Conservation (phyloP, 1,139 yeast genomes). For the Saccharomyces hybrid region DNA sequence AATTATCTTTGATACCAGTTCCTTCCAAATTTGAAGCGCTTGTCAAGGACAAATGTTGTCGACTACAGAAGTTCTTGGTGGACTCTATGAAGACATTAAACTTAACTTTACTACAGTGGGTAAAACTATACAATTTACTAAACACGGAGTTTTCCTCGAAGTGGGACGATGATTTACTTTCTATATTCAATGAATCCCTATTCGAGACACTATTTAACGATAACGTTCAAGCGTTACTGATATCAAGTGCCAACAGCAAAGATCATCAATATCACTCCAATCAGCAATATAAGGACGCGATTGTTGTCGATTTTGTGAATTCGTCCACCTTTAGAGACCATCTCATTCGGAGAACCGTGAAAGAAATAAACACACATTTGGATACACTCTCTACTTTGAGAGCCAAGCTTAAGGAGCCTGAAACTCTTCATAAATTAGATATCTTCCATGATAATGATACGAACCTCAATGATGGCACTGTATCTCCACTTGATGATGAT, state of each 20-base stretch:
- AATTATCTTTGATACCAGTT: not conserved
- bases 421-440: not conserved
- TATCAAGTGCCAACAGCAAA: not conserved
- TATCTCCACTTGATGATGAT: not conserved
- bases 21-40: not conserved
- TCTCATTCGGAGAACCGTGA: slow-evolving; percentile 4
- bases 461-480: slow-evolving; percentile 1
- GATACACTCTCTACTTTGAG: not conserved
- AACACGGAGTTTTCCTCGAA: not conserved
- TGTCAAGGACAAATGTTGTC: not conserved
- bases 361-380: not conserved
- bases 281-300: slow-evolving; percentile 1
- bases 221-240: slow-evolving; percentile 8
- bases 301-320: slow-evolving; percentile 6
- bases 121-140: slow-evolving; percentile 9
- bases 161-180: slow-evolving; percentile 7
- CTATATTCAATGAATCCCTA: slow-evolving; percentile 6
- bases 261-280: not conserved
- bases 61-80: slow-evolving; percentile 2
- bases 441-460: not conserved
- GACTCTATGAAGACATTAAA: slow-evolving; percentile 1
- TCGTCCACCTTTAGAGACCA: slow-evolving; percentile 7
- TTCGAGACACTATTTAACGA: slow-evolving; percentile 10
- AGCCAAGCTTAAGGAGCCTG: not conserved
- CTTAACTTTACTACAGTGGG: slow-evolving; percentile 10